Conservation (phyloP, 2,329 filamentous ascomycete species). For the Amauroascus niger region DNA sequence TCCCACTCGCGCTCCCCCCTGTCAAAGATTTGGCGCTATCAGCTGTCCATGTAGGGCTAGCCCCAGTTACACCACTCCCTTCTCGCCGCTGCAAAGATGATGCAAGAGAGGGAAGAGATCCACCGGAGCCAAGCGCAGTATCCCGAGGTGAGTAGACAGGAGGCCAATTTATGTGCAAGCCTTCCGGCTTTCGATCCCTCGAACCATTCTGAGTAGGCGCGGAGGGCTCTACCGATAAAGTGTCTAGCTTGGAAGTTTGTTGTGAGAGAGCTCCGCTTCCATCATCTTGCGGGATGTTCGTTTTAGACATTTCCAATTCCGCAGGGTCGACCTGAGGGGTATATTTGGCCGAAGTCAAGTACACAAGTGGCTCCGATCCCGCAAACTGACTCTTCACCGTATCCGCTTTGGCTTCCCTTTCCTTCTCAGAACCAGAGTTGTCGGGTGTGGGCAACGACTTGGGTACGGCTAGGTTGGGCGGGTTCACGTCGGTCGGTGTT, state of each 20-base stretch:
- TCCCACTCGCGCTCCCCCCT: slow-evolving; percentile 51
- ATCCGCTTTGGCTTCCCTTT: slow-evolving; percentile 21
- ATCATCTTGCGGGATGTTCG: slow-evolving; percentile 58
- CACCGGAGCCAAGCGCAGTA: neutral
- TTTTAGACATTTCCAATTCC: slow-evolving; percentile 42
- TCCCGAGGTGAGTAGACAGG: slow-evolving; percentile 33
- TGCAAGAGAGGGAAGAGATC: slow-evolving; percentile 5
- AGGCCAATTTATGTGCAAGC: slow-evolving; percentile 55
- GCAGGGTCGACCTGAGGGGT: slow-evolving; percentile 32
- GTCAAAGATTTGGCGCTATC: slow-evolving; percentile 43
- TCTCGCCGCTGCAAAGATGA: slow-evolving; percentile 1
- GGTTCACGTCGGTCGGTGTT: slow-evolving; percentile 46
- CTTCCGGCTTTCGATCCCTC: slow-evolving; percentile 66
- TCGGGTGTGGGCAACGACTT: slow-evolving; percentile 35
- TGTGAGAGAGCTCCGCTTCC: slow-evolving; percentile 42
- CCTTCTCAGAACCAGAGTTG: slow-evolving; percentile 42
- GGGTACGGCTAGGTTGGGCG: slow-evolving; percentile 34
- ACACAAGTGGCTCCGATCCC: slow-evolving; percentile 26
- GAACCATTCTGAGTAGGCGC: slow-evolving; percentile 45
- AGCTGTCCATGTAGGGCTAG: slow-evolving; percentile 31
- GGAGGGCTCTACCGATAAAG: neutral
- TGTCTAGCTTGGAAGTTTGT: slow-evolving; percentile 1
- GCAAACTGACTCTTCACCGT: slow-evolving; percentile 23
- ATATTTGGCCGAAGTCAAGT: slow-evolving; percentile 39
- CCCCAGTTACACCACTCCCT: slow-evolving; percentile 6